phyloP scores from a whole-genome alignment of 371 early-diverging fungal species.

The Chytridium lagenaria region DNA sequence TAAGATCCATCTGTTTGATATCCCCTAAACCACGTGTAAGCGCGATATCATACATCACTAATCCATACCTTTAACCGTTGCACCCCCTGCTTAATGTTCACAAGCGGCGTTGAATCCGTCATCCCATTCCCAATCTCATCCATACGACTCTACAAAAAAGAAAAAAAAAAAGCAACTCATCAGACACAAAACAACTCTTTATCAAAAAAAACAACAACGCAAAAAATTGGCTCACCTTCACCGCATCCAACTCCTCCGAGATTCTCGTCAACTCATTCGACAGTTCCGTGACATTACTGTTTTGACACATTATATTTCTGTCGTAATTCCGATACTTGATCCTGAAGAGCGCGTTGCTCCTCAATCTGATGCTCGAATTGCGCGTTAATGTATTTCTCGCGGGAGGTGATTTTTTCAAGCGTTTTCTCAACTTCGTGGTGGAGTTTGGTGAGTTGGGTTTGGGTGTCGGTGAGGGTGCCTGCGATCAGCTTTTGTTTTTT shows the following conservation, averaged over 20 bases:
- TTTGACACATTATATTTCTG: conserved; percentile 53
- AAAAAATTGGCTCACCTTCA: conserved; percentile 50
- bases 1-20: conserved; percentile 62
- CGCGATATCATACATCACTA: neutral
- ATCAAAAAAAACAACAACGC: conserved; percentile 1
- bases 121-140: conserved; percentile 64
- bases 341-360: conserved; percentile 51
- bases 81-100: conserved; percentile 57
- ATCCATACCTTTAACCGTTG: conserved; percentile 50
- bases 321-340: conserved; percentile 51
- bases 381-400: conserved; percentile 64
- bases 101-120: conserved; percentile 64
- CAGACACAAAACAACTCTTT: neutral
- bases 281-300: conserved; percentile 50
- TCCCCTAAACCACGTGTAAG: conserved; percentile 29
- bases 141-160: conserved; percentile 49
- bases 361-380: conserved; percentile 61
- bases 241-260: conserved; percentile 57
- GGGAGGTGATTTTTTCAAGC: conserved; percentile 57
- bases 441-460: conserved; percentile 46
- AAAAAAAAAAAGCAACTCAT: neutral
- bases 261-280: conserved; percentile 51
- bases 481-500: conserved; percentile 41
- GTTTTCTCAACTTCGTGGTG: conserved; percentile 56
- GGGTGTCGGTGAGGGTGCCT: conserved; percentile 41